Evolutionary conservation across 768 basidiomycete genomes (phyloP).

Genomic region (Agaricus subrufescens): DNA sequence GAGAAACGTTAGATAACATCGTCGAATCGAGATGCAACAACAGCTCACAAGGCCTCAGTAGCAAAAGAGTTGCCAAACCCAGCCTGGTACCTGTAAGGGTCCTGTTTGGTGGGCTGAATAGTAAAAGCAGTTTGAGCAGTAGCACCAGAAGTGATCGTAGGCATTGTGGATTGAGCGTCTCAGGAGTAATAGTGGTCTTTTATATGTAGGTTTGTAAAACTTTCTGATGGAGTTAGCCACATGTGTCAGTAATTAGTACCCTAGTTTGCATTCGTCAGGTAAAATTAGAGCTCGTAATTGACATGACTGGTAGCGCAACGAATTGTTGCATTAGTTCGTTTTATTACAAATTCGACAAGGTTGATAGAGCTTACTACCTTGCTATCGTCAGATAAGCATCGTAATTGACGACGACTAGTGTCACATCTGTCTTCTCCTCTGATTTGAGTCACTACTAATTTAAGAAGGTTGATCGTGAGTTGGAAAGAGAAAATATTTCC

Average conservation of each 20-base stretch:
- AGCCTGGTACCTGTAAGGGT: conserved; percentile 54
- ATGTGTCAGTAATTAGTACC: background rate
- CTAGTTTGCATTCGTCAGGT: background rate
- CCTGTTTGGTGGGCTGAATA: conserved; percentile 33
- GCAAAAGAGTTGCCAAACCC: conserved; percentile 58
- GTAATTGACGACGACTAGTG: too few species aligned
- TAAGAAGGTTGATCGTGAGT: too few species aligned
- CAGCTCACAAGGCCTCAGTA: conserved; percentile 47
- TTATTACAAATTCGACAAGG: too few species aligned
- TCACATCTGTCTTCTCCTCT: too few species aligned
- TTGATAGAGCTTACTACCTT: too few species aligned
- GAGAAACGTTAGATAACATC: background rate
- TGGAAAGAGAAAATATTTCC: too few species aligned
- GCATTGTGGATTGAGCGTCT: conserved; percentile 14
- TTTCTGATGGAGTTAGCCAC: background rate
- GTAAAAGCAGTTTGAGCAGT: conserved; percentile 35
- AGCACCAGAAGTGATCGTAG: conserved; percentile 26
- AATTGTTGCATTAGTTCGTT: background rate
- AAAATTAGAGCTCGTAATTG: too few species aligned
- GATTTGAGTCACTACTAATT: too few species aligned
- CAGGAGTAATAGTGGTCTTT: background rate
- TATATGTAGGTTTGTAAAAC: background rate
- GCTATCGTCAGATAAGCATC: too few species aligned
- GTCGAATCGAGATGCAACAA: background rate
- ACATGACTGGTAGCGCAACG: background rate